Evolutionary conservation across 768 basidiomycete species (phyloP), one percentile per base, ranked within the genome.

Genomic region (Tylopilus plumbeoviolaceoides): DNA sequence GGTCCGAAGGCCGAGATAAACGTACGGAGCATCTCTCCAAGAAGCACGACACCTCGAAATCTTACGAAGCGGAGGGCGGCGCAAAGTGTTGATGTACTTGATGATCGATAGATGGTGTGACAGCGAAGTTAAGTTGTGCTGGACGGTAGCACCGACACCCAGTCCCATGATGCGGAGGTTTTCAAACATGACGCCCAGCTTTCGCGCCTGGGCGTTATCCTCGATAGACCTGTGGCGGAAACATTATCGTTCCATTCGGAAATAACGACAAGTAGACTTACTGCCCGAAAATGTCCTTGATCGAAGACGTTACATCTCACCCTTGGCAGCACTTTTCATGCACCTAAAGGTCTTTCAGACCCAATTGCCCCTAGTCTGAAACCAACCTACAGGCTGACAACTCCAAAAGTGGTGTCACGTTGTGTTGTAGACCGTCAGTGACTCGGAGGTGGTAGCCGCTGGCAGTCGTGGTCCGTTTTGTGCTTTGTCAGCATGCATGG

Each of bases 21-120:
- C 75, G 58, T 59, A 83, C 89, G 73, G 33, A 88, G 75, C 89
- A 91, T 89, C 70, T 90, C 86, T 15, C 86, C 85, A 0, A 84
- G 79, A 5, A 79, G 75, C 12, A 89, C 74, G 2, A 81, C 73
- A 9, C 87, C 38, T 85, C 81, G 54, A 89, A 83, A 15, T 74
- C 77, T 18, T 78, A 12, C 82, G 77, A 7, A 85, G 67, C 3
- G 82, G 79, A 3, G 89, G 88, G 47, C 86, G 83, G 23, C 80
- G 75, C 7, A 74, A 52, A 4, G 70, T 71, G 23, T 75, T 74
- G 4, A 82, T 60, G n/a, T 68, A 65, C 30, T 64, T 65, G 25
- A 73, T 33, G 18, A 80, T 57, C 8, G 75, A 63, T 33, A 64
- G 51, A 1, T 75, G 78, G 54, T 80, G 77, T 47, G 84, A 71